Conservation (phyloP, 2,329 filamentous ascomycete genomes). For the Hysterium pulicare region DNA sequence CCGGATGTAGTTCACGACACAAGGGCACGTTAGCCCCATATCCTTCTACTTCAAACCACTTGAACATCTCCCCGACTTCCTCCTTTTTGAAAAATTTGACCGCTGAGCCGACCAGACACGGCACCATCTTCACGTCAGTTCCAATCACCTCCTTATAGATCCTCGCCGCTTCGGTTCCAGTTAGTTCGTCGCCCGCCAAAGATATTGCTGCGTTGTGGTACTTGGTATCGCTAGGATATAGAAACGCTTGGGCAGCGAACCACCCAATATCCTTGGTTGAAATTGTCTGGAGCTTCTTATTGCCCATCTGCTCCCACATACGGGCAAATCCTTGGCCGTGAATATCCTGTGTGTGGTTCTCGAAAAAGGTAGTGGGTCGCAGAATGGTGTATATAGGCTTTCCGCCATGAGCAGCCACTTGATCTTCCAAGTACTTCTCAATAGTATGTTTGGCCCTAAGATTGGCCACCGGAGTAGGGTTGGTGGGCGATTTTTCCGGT, state of each 20-base stretch:
- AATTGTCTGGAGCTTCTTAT: constrained; percentile 33
- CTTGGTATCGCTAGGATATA: constrained; percentile 38
- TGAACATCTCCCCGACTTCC: constrained; percentile 44
- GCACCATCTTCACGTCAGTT: constrained; percentile 40
- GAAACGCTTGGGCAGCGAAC: constrained; percentile 47
- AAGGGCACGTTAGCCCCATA: constrained; percentile 43
- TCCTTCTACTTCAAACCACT: constrained; percentile 46
- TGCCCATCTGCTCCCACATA: constrained; percentile 16
- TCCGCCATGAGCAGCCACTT: constrained; percentile 13
- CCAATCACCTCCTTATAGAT: constrained; percentile 46
- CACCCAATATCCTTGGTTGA: constrained; percentile 49
- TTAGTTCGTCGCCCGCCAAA: constrained; percentile 50
- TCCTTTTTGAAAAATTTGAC: constrained; percentile 36
- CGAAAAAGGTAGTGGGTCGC: constrained; percentile 59
- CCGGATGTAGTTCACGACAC: constrained; percentile 40
- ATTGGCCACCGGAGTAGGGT: constrained; percentile 54
- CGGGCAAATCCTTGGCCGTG: constrained; percentile 45
- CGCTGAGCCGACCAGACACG: constrained; percentile 26
- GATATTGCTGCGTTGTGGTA: constrained; percentile 42
- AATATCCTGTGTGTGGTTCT: constrained; percentile 50
- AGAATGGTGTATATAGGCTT: constrained; percentile 58
- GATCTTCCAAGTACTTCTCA: constrained; percentile 49
- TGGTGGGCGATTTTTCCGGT: constrained; percentile 39
- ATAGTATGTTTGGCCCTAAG: constrained; percentile 57
- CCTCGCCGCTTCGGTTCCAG: constrained; percentile 35